Conservation (phyloP, 2,329 filamentous ascomycete genomes). For the Xylariaceae sp. region DNA sequence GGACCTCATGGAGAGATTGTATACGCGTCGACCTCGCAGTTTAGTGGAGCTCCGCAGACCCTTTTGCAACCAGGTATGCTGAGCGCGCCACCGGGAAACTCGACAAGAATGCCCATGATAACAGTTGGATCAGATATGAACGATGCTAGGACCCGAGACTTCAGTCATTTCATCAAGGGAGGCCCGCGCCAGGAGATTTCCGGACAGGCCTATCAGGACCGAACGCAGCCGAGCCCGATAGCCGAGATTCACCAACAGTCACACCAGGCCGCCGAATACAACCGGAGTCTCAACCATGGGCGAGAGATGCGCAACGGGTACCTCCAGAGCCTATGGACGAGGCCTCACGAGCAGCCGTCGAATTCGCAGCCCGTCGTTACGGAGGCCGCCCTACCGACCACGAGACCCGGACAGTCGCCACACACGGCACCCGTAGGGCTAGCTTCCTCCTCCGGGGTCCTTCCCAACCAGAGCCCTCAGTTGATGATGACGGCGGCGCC, state of each 20-base stretch:
- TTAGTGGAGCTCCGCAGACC: slow-evolving; percentile 61
- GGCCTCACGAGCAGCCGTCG: slow-evolving; percentile 70
- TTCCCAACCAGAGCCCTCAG: slow-evolving; percentile 59
- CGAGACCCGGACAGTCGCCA: slow-evolving; percentile 53
- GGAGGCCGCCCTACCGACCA: slow-evolving; percentile 42
- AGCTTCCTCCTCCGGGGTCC: slow-evolving; percentile 52
- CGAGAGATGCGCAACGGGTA: slow-evolving; percentile 75
- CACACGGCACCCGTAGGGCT: slow-evolving; percentile 49
- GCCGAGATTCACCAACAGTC: slow-evolving; percentile 81
- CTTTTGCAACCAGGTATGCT: slow-evolving; percentile 69
- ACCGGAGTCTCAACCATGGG: slow-evolving; percentile 75
- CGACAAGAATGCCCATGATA: slow-evolving; percentile 77
- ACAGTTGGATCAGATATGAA: slow-evolving; percentile 73
- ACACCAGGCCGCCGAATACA: slow-evolving; percentile 84
- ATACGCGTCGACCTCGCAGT: slow-evolving; percentile 70
- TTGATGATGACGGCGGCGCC: slow-evolving; percentile 60
- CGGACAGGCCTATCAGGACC: slow-evolving; percentile 82
- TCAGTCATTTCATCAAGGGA: slow-evolving; percentile 68
- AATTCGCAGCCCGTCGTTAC: slow-evolving; percentile 43
- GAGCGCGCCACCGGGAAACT: slow-evolving; percentile 57
- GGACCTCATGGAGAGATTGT: slow-evolving; percentile 79
- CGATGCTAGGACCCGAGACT: slow-evolving; percentile 72
- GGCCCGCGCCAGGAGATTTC: slow-evolving; percentile 85
- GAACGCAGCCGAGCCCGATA: slow-evolving; percentile 68
- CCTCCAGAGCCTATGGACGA: slow-evolving; percentile 74